A percentile compares a stretch with the other conserved stretches of the same genome.
Evolutionary conservation across 140 eudicot genomes (phyloP).

Genomic region (Senecio squalidus): DNA sequence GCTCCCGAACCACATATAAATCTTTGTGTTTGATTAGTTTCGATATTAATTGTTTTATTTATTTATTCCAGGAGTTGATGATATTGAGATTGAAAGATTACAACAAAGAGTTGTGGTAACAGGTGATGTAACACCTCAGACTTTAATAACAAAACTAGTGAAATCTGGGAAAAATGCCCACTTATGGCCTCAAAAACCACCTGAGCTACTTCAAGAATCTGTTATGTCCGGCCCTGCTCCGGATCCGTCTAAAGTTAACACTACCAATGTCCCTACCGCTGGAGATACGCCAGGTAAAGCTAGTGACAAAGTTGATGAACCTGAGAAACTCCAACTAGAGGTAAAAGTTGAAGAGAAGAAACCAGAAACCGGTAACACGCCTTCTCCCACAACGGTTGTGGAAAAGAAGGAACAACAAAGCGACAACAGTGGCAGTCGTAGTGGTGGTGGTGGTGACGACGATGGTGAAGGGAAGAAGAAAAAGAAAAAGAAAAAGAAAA

Average conservation of each 20-base stretch:
- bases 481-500: conserved; percentile 55
- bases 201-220: conserved; percentile 22
- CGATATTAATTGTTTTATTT: too few relatives aligned
- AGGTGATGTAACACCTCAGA: conserved; percentile 44
- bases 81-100: conserved; percentile 42
- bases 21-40: too few relatives aligned
- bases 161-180: conserved; percentile 70
- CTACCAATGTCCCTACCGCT: too few relatives aligned
- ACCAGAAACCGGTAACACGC: conserved; percentile 28
- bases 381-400: conserved; percentile 13
- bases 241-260: too few relatives aligned
- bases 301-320: background rate
- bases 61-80: conserved; percentile 47
- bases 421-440: background rate
- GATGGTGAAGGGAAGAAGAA: conserved; percentile 30
- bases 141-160: conserved; percentile 40
- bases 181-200: conserved; percentile 54
- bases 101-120: conserved; percentile 56
- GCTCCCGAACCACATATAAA: too few relatives aligned
- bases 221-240: background rate
- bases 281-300: too few relatives aligned
- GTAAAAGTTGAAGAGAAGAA: conserved; percentile 38
- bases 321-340: conserved; percentile 4
- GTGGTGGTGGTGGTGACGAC: conserved; percentile 4
- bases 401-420: conserved; percentile 22